Evolutionary conservation across 2,329 filamentous ascomycete genomes (phyloP).

Genomic region (Fonsecaea multimorphosa): DNA sequence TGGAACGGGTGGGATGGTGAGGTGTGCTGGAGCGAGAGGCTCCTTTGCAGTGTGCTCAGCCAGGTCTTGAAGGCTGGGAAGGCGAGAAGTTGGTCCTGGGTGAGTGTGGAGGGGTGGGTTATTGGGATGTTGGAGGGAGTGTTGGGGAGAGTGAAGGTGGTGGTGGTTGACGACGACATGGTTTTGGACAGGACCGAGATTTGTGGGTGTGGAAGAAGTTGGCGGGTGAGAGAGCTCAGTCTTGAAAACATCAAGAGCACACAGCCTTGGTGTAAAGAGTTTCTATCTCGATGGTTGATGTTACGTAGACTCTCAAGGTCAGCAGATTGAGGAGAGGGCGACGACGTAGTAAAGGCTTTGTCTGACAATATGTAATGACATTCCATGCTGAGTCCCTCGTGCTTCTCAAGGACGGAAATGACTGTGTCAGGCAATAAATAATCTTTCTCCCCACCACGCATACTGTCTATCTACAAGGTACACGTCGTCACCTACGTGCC

Average conservation of each 20-base stretch:
- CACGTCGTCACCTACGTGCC: not conserved
- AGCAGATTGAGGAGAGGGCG: too few species aligned
- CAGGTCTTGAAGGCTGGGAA: slow-evolving; percentile 64
- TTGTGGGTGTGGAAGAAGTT: slow-evolving; percentile 1
- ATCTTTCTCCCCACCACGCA: too few species aligned
- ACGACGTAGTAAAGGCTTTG: not conserved
- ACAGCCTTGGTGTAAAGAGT: not conserved
- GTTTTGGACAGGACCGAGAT: not conserved
- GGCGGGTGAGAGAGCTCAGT: slow-evolving; percentile 18
- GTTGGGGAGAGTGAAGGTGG: slow-evolving; percentile 31
- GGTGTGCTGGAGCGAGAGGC: slow-evolving; percentile 54
- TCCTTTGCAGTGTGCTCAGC: slow-evolving; percentile 58
- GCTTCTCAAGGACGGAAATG: not conserved
- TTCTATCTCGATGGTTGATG: not conserved
- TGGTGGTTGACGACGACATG: slow-evolving; percentile 16
- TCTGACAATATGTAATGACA: not conserved
- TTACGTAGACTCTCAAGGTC: too few species aligned
- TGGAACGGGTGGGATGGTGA: slow-evolving; percentile 58
- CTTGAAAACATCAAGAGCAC: slow-evolving; percentile 15
- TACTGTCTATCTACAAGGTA: too few species aligned
- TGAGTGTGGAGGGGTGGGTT: slow-evolving; percentile 52
- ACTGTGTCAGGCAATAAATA: not conserved
- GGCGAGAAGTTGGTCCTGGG: slow-evolving; percentile 44
- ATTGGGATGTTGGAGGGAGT: slow-evolving; percentile 40
- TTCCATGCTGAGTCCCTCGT: too few species aligned